phyloP scores from a whole-genome alignment of 495 filamentous ascomycete genomes.

The Bombardia bombarda region DNA sequence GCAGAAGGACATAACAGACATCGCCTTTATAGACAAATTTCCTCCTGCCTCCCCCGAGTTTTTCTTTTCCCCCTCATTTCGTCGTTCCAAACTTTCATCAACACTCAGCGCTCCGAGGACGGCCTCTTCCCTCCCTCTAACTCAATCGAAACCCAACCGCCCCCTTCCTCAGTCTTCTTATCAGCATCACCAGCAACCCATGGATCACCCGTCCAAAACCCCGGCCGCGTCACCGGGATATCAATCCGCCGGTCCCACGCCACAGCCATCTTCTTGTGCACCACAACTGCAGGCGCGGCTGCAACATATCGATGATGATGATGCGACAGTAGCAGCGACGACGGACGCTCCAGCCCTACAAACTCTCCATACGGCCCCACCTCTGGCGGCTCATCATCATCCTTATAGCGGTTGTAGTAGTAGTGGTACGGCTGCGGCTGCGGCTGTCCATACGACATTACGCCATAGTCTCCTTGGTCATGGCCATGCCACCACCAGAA shows the following conservation, averaged over 20 bases:
- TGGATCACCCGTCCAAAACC: not conserved
- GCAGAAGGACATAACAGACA: not conserved
- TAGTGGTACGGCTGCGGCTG: too few relatives aligned
- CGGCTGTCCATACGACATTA: conserved; percentile 3
- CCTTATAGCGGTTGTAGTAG: conserved; percentile 3
- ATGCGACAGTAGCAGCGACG: too few relatives aligned
- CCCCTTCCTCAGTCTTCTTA: conserved; percentile 1
- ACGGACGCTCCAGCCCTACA: too few relatives aligned
- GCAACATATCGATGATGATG: too few relatives aligned
- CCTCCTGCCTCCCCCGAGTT: not conserved
- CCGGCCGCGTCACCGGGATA: not conserved
- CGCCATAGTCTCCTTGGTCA: conserved; percentile 24
- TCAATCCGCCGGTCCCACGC: conserved; percentile 6
- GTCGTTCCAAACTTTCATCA: not conserved
- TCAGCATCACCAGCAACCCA: conserved; percentile 1
- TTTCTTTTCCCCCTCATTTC: not conserved
- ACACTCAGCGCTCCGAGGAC: too few relatives aligned
- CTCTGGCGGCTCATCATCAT: not conserved
- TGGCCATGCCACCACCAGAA: conserved; percentile 2
- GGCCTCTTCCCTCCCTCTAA: too few relatives aligned
- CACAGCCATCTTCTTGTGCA: conserved; percentile 2
- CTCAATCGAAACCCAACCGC: conserved; percentile 6
- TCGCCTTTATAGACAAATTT: not conserved
- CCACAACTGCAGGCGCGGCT: conserved; percentile 1
- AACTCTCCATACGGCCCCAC: too few relatives aligned